Percentiles rank a stretch among this genome's conserved stretches.
Evolutionary conservation across 176 grass and related monocot species (phyloP).

Genomic region (Musa schizocarpa): DNA sequence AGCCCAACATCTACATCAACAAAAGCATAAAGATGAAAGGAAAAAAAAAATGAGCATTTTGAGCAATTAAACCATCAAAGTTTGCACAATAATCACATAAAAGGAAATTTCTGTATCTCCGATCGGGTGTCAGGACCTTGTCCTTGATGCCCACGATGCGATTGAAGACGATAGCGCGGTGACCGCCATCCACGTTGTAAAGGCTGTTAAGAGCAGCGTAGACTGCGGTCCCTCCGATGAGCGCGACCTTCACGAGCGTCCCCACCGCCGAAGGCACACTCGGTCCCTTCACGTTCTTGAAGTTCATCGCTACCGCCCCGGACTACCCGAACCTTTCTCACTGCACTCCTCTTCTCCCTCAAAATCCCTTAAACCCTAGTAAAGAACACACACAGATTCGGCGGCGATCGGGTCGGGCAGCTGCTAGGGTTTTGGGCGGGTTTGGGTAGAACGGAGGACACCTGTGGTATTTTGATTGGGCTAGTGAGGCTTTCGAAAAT

Average conservation of each 20-base stretch:
- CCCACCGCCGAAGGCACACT: not conserved
- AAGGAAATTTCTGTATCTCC: too few species aligned
- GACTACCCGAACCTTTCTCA: not conserved
- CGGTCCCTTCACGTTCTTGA: not conserved
- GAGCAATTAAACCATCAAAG: too few species aligned
- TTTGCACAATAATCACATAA: too few species aligned
- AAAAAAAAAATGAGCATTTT: too few species aligned
- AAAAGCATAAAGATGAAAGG: too few species aligned
- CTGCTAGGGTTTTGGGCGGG: too few species aligned
- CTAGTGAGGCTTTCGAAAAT: too few species aligned
- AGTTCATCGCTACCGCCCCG: not conserved
- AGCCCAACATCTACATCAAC: too few species aligned
- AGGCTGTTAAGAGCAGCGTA: constrained; percentile 18
- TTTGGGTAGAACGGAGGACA: too few species aligned
- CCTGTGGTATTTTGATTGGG: too few species aligned
- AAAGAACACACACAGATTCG: not conserved
- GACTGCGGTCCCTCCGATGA: constrained; percentile 10
- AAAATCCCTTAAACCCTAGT: not conserved
- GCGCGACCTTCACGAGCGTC: constrained; percentile 15
- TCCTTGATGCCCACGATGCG: constrained; percentile 2
- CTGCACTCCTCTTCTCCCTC: not conserved
- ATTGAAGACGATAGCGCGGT: constrained; percentile 15
- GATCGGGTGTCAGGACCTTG: not conserved
- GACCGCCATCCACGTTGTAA: constrained; percentile 20
- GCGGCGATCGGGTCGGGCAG: too few species aligned